Evolutionary conservation across 140 eudicot genomes (phyloP).

Genomic region (Stevia rebaudiana): DNA sequence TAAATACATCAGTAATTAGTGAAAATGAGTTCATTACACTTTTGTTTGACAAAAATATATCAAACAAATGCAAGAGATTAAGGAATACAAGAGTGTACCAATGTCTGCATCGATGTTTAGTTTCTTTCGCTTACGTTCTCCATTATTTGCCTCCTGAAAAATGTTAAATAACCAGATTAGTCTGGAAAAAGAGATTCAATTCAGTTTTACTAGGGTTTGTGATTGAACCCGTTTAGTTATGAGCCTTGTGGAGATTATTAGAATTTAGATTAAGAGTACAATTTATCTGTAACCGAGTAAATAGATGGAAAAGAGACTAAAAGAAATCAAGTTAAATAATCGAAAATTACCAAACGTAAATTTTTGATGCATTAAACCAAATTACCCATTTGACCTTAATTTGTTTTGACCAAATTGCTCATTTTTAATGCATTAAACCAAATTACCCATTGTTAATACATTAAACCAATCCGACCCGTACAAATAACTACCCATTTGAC

Average conservation of each 20-base stretch:
- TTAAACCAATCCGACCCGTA: background rate
- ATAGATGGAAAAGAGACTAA: background rate
- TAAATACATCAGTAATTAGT: slow-evolving; percentile 11
- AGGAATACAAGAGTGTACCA: slow-evolving; percentile 23
- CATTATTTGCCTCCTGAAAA: slow-evolving; percentile 40
- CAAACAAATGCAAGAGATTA: background rate
- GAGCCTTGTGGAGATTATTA: background rate
- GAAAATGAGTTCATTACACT: background rate
- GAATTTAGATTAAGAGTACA: background rate
- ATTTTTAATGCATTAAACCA: background rate
- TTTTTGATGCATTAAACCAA: background rate
- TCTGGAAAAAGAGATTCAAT: background rate
- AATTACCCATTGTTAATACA: too few species aligned
- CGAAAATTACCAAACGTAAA: background rate
- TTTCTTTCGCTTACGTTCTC: slow-evolving; percentile 33
- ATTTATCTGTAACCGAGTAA: background rate
- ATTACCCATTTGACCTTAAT: background rate
- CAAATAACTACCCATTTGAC: background rate
- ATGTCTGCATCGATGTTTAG: slow-evolving; percentile 14
- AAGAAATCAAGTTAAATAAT: background rate
- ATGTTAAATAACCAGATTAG: background rate
- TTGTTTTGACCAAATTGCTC: too few species aligned
- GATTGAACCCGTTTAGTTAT: background rate
- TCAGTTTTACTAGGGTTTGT: background rate
- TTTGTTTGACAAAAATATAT: background rate